Percentiles rank a stretch among this genome's conserved stretches.
These are phyloP conservation scores for Clathrospora elynae DNA, from an alignment of 2,329 filamentous ascomycete species.

Conservation along the genomic window DNA sequence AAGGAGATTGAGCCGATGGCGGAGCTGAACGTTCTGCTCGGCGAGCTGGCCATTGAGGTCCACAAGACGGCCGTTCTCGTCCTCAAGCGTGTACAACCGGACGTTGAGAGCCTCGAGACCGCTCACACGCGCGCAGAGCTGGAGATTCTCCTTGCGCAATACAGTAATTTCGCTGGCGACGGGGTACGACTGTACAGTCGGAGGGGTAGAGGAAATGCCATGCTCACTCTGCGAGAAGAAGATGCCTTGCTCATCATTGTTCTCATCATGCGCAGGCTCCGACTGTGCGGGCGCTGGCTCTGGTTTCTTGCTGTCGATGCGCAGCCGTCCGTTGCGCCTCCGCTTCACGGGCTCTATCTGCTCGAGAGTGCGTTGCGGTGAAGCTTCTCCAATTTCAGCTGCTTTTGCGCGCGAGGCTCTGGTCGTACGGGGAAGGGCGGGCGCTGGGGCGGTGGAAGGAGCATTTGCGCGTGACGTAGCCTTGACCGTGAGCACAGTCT, in stretches of 20 bases:
- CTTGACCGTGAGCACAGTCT: constrained; percentile 11
- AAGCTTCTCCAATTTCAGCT: constrained; percentile 16
- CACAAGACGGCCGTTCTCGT: constrained; percentile 5
- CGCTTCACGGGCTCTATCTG: constrained; percentile 18
- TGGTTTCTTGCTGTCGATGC: constrained; percentile 13
- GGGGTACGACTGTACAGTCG: neutral
- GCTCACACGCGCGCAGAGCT: constrained; percentile 11
- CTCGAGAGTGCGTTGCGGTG: constrained; percentile 24
- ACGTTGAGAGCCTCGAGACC: constrained; percentile 10
- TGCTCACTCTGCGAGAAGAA: constrained; percentile 32
- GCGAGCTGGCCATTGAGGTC: neutral
- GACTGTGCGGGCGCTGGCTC: constrained; percentile 11
- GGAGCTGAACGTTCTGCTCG: neutral
- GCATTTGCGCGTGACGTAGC: constrained; percentile 19
- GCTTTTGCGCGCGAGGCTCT: constrained; percentile 20
- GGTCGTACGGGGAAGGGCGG: constrained; percentile 16
- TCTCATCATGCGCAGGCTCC: constrained; percentile 15
- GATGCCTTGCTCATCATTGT: constrained; percentile 20
- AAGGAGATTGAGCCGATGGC: neutral
- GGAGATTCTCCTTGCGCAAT: constrained; percentile 15
- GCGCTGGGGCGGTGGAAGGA: constrained; percentile 6
- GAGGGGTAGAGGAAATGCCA: constrained; percentile 5
- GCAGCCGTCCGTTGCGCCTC: constrained; percentile 8
- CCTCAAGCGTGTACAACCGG: constrained; percentile 5
- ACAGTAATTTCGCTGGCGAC: constrained; percentile 3